Evolutionary conservation across 495 filamentous ascomycete genomes (phyloP), one percentile per base, ranked within the genome.

Genomic region (Symbiotaphrina buchneri): DNA sequence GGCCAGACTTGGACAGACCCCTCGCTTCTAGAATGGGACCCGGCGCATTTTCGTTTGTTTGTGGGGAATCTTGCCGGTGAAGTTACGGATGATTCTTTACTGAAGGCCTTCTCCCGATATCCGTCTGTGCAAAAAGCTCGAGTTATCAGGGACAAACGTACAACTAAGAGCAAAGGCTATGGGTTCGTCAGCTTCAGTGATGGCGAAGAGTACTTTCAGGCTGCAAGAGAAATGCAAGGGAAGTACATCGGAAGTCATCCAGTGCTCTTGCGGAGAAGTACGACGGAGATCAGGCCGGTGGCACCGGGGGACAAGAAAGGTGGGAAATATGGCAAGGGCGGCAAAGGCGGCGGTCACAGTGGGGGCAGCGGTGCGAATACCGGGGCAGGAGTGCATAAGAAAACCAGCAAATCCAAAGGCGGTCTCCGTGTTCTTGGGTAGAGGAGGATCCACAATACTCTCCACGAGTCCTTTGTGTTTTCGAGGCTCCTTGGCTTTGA

Each of bases 201-300:
- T 46, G 76, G 82, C 3, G 87, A 97, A 43, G 82, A 94, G 44
- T 94, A 84, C 51, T 95, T 95, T 59, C 62, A 71, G 33, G 84
- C 87, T 0, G 85, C 78, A 39, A 74, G 83, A 54, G 90, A 95
- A 53, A 97, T 97, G 90, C 73, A 94, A 48, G 83, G 84, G 28
- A 95, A 97, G 57, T 97, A 97, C 47, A 95, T 97, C 48, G 87
- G 90, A 23, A 91, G 81, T 43, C 87, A 95, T 51, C 87, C 87
- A 1, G 71, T 97, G 6, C 55, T 78, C 26, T 58, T 95, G 36
- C 70, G 74, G 49, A 72, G 83, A 43, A 79, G 77, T 44, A 92
- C 71, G 28, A 92, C 90, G 17, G 84, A 95, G 53, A 73, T 95
- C 44, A 77, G 74, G 40, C 69, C 76, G 10, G 59, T 65, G 15